phyloP scores from a whole-genome alignment of 495 filamentous ascomycete species.

The Hypoxylon cercidicola region DNA sequence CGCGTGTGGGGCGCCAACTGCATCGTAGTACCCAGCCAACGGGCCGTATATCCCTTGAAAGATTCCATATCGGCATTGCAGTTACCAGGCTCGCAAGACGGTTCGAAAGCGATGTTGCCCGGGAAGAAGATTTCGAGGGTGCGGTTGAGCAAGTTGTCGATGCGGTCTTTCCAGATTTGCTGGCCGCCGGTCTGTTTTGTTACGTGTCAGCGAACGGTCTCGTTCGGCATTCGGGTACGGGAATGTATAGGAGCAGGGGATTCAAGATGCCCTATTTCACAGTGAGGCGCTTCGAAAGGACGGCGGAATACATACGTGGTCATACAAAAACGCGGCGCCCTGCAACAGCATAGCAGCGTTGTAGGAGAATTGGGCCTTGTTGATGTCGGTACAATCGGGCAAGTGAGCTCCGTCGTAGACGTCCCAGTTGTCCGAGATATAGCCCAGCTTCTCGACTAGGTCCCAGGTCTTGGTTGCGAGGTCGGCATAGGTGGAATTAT shows the following conservation, averaged over 20 bases:
- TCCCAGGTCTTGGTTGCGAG: conserved; percentile 70
- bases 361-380: conserved; percentile 63
- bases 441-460: conserved; percentile 56
- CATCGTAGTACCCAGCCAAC: conserved; percentile 73
- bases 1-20: conserved; percentile 59
- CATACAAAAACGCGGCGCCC: conserved; percentile 67
- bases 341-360: conserved; percentile 68
- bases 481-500: conserved; percentile 67
- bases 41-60: conserved; percentile 74
- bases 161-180: conserved; percentile 54
- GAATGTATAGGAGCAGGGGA: neutral
- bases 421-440: conserved; percentile 52
- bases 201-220: conserved; percentile 24
- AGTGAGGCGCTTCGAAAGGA: neutral
- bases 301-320: conserved; percentile 53
- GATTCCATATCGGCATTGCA: conserved; percentile 73
- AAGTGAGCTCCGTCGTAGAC: conserved; percentile 63
- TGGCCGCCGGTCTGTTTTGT: conserved; percentile 58
- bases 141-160: conserved; percentile 55
- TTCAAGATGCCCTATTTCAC: neutral
- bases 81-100: conserved; percentile 64
- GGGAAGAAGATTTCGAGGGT: conserved; percentile 57
- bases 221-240: neutral
- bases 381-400: conserved; percentile 52
- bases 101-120: conserved; percentile 60